These are phyloP conservation scores for Henningerozyma blattae DNA, from an alignment of 805 yeast genomes.

Conservation along the genomic window DNA sequence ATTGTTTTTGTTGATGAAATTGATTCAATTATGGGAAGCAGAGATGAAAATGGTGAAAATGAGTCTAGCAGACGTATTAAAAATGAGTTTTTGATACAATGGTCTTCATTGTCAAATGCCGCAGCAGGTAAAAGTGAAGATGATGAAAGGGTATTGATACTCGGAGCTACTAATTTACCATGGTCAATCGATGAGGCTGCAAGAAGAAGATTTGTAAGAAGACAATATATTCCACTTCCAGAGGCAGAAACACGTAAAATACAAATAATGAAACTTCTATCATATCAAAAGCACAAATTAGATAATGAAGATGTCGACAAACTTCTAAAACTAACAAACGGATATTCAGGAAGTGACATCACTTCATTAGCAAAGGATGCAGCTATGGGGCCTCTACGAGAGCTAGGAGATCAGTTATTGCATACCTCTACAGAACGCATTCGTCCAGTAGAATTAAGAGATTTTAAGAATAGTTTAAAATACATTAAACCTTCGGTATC, in stretches of 20 bases:
- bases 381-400: conserved; percentile 94
- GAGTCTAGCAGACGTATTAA: conserved; percentile 85
- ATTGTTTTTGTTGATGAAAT: conserved; percentile 94
- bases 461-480: conserved; percentile 63
- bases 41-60: conserved; percentile 48
- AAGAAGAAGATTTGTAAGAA: conserved; percentile 77
- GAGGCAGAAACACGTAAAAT: conserved; percentile 68
- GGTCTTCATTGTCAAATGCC: conserved; percentile 87
- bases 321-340: conserved; percentile 57
- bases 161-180: conserved; percentile 93
- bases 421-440: conserved; percentile 59
- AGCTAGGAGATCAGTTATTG: conserved; percentile 74
- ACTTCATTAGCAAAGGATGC: conserved; percentile 93
- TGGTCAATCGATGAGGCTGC: conserved; percentile 99
- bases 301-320: conserved; percentile 48
- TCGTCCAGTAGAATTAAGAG: conserved; percentile 60
- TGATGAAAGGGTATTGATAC: conserved; percentile 63
- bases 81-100: conserved; percentile 85
- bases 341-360: conserved; percentile 86
- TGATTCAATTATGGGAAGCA: conserved; percentile 74
- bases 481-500: conserved; percentile 85
- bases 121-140: conserved; percentile 46
- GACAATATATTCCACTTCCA: conserved; percentile 91
- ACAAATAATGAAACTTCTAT: conserved; percentile 56
- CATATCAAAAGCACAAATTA: conserved; percentile 62